Base-by-base conservation (phyloP, 2,329 filamentous ascomycete species). In the Epichloe bromicola region DNA sequence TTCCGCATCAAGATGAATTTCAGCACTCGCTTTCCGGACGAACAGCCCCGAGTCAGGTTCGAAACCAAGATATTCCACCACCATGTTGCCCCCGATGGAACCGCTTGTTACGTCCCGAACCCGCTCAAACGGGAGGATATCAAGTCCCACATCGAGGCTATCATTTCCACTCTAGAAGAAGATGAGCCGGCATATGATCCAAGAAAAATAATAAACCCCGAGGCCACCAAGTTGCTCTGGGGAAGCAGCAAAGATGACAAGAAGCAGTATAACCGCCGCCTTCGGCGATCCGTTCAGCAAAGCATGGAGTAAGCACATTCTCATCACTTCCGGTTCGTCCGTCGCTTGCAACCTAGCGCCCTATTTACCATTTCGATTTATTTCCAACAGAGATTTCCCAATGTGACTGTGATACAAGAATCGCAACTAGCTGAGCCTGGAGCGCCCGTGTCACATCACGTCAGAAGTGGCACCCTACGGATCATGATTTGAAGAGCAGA, bases 161-260 rank as follows among this genome's bases (percentile, higher is more conserved):
- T 97, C 51, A 80, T 96, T 55, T 75, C 78, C 6, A 78, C 84
- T 1, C 73, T 97, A n/a, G 89, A 96, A 62, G 90, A 97, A 51
- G 88, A 94, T 54, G 76, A 81, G 2, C 88, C 90, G 0, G 83
- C 86, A 0, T 97, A 95, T 62, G 93, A 98, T 63, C 93, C 93
- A 1, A 79, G 91, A 44, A 90, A 87, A 11, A 78, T 88, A 34
- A 88, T 97, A 38, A 85, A 95, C 56, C 85, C 83, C 0, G 90
- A 95, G 60, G 89, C 90, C 2, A 83, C 86, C 40, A 87, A 83
- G 65, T 72, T 97, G 44, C 93, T 85, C 63, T 98, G 93, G 91
- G 89, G 89, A 3, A 75, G 75, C 4, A 69, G 78, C 1, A 53
- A 64, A 2, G 84, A 89, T 2, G 84, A 91, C 49, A 86, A 86